A percentile compares a stretch with the other conserved stretches of the same genome.
These are phyloP conservation scores for Mytilinidion resinicola DNA, from an alignment of 495 filamentous ascomycete genomes.

Conservation along the genomic window DNA sequence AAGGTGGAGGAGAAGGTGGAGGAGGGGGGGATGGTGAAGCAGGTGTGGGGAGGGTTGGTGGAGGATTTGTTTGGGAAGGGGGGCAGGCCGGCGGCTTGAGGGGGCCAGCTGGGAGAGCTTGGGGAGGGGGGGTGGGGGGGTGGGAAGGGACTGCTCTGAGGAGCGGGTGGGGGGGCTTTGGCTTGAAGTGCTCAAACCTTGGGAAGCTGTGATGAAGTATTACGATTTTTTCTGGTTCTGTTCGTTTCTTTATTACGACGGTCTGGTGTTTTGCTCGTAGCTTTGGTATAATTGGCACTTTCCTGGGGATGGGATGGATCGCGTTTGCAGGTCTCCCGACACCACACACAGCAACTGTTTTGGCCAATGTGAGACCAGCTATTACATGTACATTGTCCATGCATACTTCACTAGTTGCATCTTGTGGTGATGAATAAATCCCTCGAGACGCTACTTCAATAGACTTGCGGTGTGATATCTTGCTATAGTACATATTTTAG, in stretches of 20 bases:
- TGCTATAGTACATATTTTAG: too few relatives aligned
- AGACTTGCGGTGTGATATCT: too few relatives aligned
- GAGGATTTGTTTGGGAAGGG: constrained; percentile 52
- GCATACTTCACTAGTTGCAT: too few relatives aligned
- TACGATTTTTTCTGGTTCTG: not conserved
- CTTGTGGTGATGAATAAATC: too few relatives aligned
- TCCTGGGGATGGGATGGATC: too few relatives aligned
- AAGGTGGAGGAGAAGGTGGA: constrained; percentile 32
- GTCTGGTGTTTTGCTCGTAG: not conserved
- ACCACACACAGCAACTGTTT: too few relatives aligned
- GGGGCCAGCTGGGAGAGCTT: not conserved
- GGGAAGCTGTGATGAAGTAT: constrained; percentile 13
- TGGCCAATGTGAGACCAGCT: too few relatives aligned
- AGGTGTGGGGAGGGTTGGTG: constrained; percentile 51
- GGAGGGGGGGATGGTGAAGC: constrained; percentile 40
- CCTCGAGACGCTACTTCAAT: too few relatives aligned
- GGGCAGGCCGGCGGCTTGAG: not conserved
- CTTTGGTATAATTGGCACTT: not conserved
- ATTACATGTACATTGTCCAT: too few relatives aligned
- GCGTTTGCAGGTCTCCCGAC: too few relatives aligned
- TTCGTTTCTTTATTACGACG: not conserved
- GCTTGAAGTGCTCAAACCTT: constrained; percentile 28
- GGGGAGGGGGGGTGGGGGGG: not conserved
- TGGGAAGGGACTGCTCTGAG: not conserved
- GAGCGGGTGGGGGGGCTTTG: not conserved